These are phyloP conservation scores for Hypoxylon lenormandii DNA, from an alignment of 495 filamentous ascomycete genomes.

Conservation along the genomic window DNA sequence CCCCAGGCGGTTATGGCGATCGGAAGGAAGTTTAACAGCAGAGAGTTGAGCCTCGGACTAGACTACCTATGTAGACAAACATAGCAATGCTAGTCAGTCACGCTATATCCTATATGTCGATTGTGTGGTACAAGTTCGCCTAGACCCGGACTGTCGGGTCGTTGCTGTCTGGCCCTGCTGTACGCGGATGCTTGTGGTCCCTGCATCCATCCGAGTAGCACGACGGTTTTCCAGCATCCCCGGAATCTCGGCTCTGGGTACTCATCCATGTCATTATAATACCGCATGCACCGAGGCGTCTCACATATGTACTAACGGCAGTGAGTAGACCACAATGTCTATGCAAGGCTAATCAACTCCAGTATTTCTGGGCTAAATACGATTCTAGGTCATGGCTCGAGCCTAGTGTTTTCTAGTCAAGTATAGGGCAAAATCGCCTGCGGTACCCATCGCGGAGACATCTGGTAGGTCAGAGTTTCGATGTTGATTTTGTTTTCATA, in stretches of 20 bases:
- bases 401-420: too few species aligned
- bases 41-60: slow-evolving; percentile 7
- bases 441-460: too few species aligned
- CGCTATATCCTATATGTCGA: slow-evolving; percentile 10
- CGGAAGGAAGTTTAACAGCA: slow-evolving; percentile 15
- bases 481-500: too few species aligned
- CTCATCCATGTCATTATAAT: too few species aligned
- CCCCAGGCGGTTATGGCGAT: slow-evolving; percentile 36
- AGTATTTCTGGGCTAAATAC: too few species aligned
- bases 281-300: too few species aligned
- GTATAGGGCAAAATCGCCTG: too few species aligned
- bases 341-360: too few species aligned
- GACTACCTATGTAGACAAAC: slow-evolving; percentile 1
- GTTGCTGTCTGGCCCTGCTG: slow-evolving; percentile 4
- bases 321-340: too few species aligned
- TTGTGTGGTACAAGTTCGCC: slow-evolving; percentile 44
- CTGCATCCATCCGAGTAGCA: slow-evolving; percentile 13
- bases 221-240: slow-evolving; percentile 12
- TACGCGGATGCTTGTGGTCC: slow-evolving; percentile 22
- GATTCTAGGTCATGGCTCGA: too few species aligned
- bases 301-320: too few species aligned
- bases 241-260: neutral
- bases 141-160: slow-evolving; percentile 27
- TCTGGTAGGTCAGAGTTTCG: too few species aligned
- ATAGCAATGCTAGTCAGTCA: slow-evolving; percentile 2